A percentile compares a stretch with the other conserved stretches of the same genome.
These are phyloP conservation scores for Fusarium sulawesiense DNA, from an alignment of 2,329 filamentous ascomycete genomes.

Conservation along the genomic window DNA sequence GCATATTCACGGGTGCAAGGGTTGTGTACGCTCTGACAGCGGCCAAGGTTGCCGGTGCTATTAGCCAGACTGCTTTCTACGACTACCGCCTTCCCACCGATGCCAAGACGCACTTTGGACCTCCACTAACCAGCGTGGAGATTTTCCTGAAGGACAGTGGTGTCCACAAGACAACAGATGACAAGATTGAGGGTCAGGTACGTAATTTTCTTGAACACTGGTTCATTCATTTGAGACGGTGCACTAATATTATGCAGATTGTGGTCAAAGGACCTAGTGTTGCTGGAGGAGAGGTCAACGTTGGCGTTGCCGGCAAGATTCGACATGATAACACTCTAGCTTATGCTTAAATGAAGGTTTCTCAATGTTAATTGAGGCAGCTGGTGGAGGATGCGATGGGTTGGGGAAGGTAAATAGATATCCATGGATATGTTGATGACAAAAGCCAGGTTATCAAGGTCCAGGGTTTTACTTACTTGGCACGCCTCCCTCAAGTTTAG, in stretches of 20 bases:
- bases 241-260: constrained; percentile 61
- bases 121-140: constrained; percentile 83
- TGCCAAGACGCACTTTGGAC: constrained; percentile 75
- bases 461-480: not conserved
- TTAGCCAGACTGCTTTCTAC: constrained; percentile 87
- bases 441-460: not conserved
- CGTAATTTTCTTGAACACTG: constrained; percentile 43
- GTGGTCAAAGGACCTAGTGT: constrained; percentile 79
- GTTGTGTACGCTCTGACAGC: constrained; percentile 88
- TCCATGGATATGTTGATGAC: not conserved
- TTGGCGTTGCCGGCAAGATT: constrained; percentile 74
- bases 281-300: constrained; percentile 70
- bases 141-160: constrained; percentile 75
- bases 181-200: constrained; percentile 72
- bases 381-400: not conserved
- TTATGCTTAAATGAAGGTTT: constrained; percentile 54
- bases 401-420: not conserved
- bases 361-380: not conserved
- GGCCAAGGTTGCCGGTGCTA: constrained; percentile 84
- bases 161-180: constrained; percentile 71
- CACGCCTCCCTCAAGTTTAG: not conserved
- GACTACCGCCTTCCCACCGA: constrained; percentile 77
- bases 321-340: constrained; percentile 79
- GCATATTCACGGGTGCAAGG: constrained; percentile 82
- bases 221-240: not conserved